These are phyloP conservation scores for Tuber umbilicatum DNA, from an alignment of 495 filamentous ascomycete genomes.

Conservation along the genomic window DNA sequence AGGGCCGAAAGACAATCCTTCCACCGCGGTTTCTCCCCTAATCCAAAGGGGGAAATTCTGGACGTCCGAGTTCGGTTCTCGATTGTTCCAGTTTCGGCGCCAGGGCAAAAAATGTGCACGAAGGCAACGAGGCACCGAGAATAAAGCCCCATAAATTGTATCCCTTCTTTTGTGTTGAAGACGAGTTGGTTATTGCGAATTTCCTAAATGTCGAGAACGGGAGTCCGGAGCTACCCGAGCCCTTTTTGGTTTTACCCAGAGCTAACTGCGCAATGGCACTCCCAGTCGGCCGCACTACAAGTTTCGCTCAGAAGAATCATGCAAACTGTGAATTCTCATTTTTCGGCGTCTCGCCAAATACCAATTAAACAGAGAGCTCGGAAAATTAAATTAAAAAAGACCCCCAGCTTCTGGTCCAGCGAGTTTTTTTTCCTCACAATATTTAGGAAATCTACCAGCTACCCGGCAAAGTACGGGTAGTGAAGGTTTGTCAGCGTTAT, in stretches of 20 bases:
- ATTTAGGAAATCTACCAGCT: not conserved
- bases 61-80: not conserved
- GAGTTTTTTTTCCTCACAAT: not conserved
- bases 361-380: not conserved
- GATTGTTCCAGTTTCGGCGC: not conserved
- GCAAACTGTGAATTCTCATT: not conserved
- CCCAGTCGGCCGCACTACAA: not conserved
- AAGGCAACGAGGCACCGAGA: not conserved
- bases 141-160: not conserved
- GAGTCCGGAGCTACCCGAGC: not conserved
- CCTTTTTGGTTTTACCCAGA: not conserved
- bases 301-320: not conserved
- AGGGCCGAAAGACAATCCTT: not conserved
- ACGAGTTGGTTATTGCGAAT: not conserved
- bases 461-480: not conserved
- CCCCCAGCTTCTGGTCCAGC: not conserved
- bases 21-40: not conserved
- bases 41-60: not conserved
- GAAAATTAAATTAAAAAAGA: not conserved
- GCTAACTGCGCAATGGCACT: not conserved
- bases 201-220: not conserved
- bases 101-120: not conserved
- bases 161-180: not conserved
- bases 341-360: not conserved
- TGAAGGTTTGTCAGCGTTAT: not conserved